A percentile compares a stretch with the other conserved stretches of the same genome.
Evolutionary conservation across 2,329 filamentous ascomycete species (phyloP).

Genomic region (Ceratocystis eucalypticola): DNA sequence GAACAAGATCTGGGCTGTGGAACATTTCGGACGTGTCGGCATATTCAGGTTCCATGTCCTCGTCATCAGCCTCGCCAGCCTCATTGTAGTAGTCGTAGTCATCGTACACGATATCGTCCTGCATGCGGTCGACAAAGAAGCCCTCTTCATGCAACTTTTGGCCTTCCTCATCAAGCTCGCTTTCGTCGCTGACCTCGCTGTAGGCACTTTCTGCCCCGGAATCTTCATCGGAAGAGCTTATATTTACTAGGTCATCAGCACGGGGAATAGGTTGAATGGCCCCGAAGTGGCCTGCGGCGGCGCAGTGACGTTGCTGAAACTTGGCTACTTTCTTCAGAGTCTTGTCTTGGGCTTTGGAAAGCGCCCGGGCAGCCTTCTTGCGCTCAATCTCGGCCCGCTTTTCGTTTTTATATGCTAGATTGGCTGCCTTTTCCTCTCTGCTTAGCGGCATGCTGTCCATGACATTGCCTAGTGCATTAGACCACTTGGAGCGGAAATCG

Average conservation of each 20-base stretch:
- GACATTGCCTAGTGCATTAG: slow-evolving; percentile 1
- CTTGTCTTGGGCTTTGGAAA: background rate
- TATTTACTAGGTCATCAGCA: background rate
- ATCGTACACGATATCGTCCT: slow-evolving; percentile 15
- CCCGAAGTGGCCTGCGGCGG: background rate
- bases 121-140: background rate
- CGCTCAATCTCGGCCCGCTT: background rate
- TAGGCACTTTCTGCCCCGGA: background rate
- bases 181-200: slow-evolving; percentile 3
- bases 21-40: background rate
- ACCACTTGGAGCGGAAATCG: background rate
- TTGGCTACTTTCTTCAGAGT: background rate
- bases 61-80: background rate
- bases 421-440: background rate
- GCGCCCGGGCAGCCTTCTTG: background rate
- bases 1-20: background rate
- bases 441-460: slow-evolving; percentile 5
- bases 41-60: slow-evolving; percentile 8
- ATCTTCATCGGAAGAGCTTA: background rate
- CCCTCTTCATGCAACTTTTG: background rate
- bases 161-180: slow-evolving; percentile 1
- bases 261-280: background rate
- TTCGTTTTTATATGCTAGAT: background rate
- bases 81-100: slow-evolving; percentile 5
- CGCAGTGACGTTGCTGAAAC: background rate